Evolutionary conservation across 148 eudicot species (phyloP).

Genomic region (Bassia scoparia): DNA sequence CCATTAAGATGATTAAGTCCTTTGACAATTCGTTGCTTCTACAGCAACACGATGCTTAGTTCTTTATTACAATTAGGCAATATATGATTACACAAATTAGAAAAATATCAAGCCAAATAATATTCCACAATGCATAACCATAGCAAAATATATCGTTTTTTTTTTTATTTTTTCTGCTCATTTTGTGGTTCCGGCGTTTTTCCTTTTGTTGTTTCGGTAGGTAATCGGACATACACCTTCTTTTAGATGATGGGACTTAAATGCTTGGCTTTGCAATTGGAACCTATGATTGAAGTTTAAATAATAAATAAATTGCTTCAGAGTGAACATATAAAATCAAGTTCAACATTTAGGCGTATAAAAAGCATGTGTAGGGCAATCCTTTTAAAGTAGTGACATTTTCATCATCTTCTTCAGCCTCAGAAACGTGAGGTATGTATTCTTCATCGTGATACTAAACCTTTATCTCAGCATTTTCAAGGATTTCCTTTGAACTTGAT

Average conservation of each 20-base stretch:
- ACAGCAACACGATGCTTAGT: too few species aligned
- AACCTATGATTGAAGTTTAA: background rate
- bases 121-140: too few species aligned
- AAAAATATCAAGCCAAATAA: too few species aligned
- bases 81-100: too few species aligned
- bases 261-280: background rate
- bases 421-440: background rate
- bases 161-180: too few species aligned
- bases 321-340: background rate
- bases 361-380: background rate
- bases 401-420: background rate
- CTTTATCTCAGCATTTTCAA: background rate
- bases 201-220: background rate
- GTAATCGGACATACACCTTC: background rate
- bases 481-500: background rate
- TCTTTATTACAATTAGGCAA: too few species aligned
- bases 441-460: background rate
- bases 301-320: background rate
- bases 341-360: background rate
- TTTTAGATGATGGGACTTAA: background rate
- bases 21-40: too few species aligned
- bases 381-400: background rate
- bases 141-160: too few species aligned
- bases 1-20: too few species aligned
- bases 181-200: too few species aligned